Evolutionary conservation across 345 rosid species (phyloP), one percentile per base, ranked within the genome.

Genomic region (Kandelia obovata): DNA sequence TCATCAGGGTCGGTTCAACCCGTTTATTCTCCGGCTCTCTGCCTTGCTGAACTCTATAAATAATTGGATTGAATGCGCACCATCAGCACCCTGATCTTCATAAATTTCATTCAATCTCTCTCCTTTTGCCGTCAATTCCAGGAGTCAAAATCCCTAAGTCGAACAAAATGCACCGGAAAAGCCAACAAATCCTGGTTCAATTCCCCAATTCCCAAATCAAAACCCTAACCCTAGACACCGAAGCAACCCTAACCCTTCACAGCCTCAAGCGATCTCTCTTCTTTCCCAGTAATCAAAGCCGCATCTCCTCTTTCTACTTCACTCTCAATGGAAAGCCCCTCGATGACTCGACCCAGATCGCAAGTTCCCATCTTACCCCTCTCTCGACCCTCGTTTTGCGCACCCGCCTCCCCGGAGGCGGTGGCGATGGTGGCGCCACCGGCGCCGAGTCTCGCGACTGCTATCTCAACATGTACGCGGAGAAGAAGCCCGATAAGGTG

Each of bases 341-440:
- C 16, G 55, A 77, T 19, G 88, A 77, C 46, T 84, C 86, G 15
- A 75, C 83, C 35, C 80, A 66, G 26, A 66, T 87, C 61, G 71
- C 69, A 23, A 71, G 73, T 35, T 85, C 85, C 20, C 73, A 73
- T 7, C 77, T 90, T 19, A 53, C 91, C 58, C 73, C 85, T 39
- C 77, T 92, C 1, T 90, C 94, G 7, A 87, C 89, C 37, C 85
- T 92, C 52, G 31, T 78, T 27, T 69, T 95, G 21, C 78, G 61
- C 53, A 75, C 84, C 32, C 91, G 92, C 31, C 82, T 89, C 75
- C 76, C 32, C 16, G 99, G 92, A 19, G 98, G 99, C 23, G 98
- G 99, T 1, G 99, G 99, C 21, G 99, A 95, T 80, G 99, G 99
- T n/a, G 99, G 99, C 11, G 94, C 98, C 4, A 95, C 99, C 0